Evolutionary conservation across 1,284 basidiomycete species (phyloP), one percentile per base, ranked within the genome.

Genomic region (Exobasidium cylindrosporum): DNA sequence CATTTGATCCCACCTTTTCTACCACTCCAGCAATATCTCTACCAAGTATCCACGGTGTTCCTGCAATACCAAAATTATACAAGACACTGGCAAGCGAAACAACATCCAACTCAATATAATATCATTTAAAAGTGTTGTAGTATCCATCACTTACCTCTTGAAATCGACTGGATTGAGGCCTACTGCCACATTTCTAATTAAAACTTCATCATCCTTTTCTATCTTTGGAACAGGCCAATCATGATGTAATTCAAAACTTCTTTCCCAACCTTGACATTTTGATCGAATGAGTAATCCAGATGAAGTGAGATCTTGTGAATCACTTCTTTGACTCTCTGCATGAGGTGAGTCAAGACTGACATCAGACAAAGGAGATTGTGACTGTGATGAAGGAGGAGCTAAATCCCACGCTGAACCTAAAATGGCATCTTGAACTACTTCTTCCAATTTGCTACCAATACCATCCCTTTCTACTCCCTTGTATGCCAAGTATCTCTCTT

Each of bases 1-100:
- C 82, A 52, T 79, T 77, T 14, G 65, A 63, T 7, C 83, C 83
- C 45, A 82, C 80, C 58, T 81, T 78, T 28, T 82, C 81, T 59
- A 84, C 81, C 17, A 76, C 77, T 4, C 83, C 83, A 21, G 81
- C 74, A 60, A 83, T 80, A 62, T 84, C 82, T 69, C 83, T 82
- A n/a, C 83, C 83, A 0, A 82, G 77, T 24, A 83, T 80, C 72
- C 72, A 74, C n/a, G 74, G 74, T 3, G 66, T 66, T 1, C 63
- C 61, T 4, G 65, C 65, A 49, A 74, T 74, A 43, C 74, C 74
- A 67, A 76, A 76, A 50, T 68, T 66, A 64, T 62, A 76, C 43
- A 63, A 63, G 23, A 76, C 64, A 13, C 50, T 54, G 52, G 7
- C 52, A 26, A 14, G 7, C 29, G 52, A 4, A 21, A 31, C 10